phyloP scores from a whole-genome alignment of 352 stramenopile genomes.

The Pythium chondricola region DNA sequence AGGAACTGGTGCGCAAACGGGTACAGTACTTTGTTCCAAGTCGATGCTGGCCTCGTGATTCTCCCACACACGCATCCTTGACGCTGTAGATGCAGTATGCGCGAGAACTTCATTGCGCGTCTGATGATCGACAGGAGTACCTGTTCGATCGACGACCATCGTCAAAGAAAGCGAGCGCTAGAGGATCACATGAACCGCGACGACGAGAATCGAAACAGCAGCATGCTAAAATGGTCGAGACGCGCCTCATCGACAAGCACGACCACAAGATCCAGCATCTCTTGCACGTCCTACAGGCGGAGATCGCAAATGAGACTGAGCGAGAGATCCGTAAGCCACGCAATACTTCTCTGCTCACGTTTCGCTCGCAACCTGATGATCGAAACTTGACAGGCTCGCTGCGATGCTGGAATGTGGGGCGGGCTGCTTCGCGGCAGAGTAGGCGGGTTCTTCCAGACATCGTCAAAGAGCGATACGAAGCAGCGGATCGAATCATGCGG shows the following conservation, averaged over 20 bases:
- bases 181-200: not conserved
- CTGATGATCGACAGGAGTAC: conserved; percentile 36
- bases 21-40: not conserved
- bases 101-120: conserved; percentile 41
- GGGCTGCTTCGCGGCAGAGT: conserved; percentile 28
- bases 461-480: conserved; percentile 52
- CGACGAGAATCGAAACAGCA: too few species aligned
- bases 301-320: conserved; percentile 50
- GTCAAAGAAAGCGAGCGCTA: not conserved
- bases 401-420: conserved; percentile 17
- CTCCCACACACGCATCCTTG: too few species aligned
- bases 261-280: conserved; percentile 53
- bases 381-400: conserved; percentile 17
- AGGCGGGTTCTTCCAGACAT: conserved; percentile 30
- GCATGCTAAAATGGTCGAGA: conserved; percentile 2
- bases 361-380: too few species aligned
- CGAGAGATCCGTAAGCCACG: conserved; percentile 45
- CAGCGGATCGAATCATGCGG: conserved; percentile 67
- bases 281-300: conserved; percentile 44
- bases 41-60: not conserved
- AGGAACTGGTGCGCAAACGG: conserved; percentile 1
- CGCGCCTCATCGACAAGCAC: conserved; percentile 36
- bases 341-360: too few species aligned
- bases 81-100: conserved; percentile 32
- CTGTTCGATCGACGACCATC: conserved; percentile 28